Evolutionary conservation across 2,329 filamentous ascomycete species (phyloP), one percentile per base, ranked within the genome.

Genomic region (Colletotrichum cordylinicola): DNA sequence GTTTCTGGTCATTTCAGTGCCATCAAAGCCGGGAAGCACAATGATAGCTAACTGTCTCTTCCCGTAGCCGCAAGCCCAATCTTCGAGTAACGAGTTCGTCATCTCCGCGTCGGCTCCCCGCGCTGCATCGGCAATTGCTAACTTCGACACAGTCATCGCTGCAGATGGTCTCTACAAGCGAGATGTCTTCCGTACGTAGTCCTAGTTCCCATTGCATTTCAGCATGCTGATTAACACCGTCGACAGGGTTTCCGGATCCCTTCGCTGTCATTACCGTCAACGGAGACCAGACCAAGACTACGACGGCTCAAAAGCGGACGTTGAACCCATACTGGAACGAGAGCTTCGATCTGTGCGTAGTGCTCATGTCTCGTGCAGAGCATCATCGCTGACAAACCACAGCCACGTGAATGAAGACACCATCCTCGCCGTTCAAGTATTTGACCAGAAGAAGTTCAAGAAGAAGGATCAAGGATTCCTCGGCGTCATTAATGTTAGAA

Each of bases 321-420:
- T 88, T 99, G 85, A 98, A 98, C 85, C 97, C 97, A n/a, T 99
- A 99, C 85, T 99, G 97, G 97, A 99, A 99, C 86, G 97, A 99
- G 88, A 96, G 93, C 83, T 99, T 99, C 88, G 97, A 99, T 86
- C 94, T 99, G 97, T 98, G 92, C 82, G 94, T 83, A 77, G 48
- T 76, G 61, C 76, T 74, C 27, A 75, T 78, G 79, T 80, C 79
- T 78, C 80, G 72, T 56, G 52, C 18, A 29, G 27, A 10, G n/a
- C n/a, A 16, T 31, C 27, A 39, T 39, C 21, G 48, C 72, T 70
- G 31, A 76, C 73, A 67, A 60, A 72, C 72, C 9, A 74, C 83
- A 98, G 97, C 89, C 92, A 91, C 84, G 96, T 95, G 76, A 97
- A 94, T 77, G 97, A 99, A 84, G 96, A 98, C 82, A 98, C 96